Evolutionary conservation across 805 yeast species (phyloP), one percentile per base, ranked within the genome.

Genomic region (Cyberlindnera euphorbiae): DNA sequence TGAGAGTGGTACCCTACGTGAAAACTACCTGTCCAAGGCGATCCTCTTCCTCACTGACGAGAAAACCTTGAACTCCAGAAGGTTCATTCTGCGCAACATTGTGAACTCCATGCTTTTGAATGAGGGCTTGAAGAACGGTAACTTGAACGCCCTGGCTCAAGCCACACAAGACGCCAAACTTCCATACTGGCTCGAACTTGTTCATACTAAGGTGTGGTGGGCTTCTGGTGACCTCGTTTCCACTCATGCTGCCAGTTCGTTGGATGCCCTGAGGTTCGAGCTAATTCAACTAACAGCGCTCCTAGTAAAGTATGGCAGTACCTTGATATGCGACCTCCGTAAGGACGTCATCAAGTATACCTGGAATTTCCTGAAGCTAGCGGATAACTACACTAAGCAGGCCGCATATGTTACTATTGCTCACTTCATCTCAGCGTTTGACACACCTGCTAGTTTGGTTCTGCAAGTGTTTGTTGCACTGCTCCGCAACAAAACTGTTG

Each of bases 381-480:
- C 89, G 44, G 99, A 93, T 55, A 73, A 79, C 34, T 74, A 88
- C 33, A 77, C 95, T 17, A 93, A 93, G 54, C 95, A 89, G 49
- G 85, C 93, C 4, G 97, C 97, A 0, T 89, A 90, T 55, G 85
- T 88, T 22, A 77, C 89, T 0, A 88, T 94, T 2, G 75, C 95
- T 0, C 77, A 78, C 55, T 93, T 90, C 58, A 88, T 93, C 41
- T 74, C 87, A 0, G 82, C 82, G 1, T 93, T 79, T 53, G 97
- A 88, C 30, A 87, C 96, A 1, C 94, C 96, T 7, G 71, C 84
- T 0, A 83, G 86, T 51, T 75, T 94, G 34, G 94, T 90, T 4
- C 82, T 90, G 0, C 97, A 87, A 55, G 86, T 90, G 3, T 93
- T 90, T 63, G 95, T 87, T 39, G 95, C 97, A 0, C 62, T 93